A percentile compares a stretch with the other conserved stretches of the same genome.
Conservation (phyloP, 192 early-diverging fungal species). For the Coemansia reversa region DNA sequence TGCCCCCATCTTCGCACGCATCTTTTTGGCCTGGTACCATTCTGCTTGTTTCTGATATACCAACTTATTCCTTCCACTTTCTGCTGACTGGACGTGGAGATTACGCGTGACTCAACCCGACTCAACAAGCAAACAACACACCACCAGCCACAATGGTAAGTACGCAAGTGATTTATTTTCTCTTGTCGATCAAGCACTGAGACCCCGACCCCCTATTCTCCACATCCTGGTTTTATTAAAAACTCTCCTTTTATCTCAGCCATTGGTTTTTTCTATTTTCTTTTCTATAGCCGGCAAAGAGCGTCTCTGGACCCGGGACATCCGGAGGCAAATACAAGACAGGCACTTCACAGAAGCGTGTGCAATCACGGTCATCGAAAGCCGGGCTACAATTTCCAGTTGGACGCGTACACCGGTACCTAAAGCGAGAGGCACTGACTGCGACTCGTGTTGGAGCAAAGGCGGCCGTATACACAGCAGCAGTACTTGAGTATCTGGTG, state of each 20-base stretch:
- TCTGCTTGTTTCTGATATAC: background rate
- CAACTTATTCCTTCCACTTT: background rate
- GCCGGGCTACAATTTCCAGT: slow-evolving; percentile 80
- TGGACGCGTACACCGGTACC: slow-evolving; percentile 89
- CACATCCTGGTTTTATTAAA: background rate
- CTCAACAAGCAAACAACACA: background rate
- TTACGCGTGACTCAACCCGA: background rate
- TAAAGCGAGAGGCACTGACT: slow-evolving; percentile 77
- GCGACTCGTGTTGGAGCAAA: slow-evolving; percentile 85
- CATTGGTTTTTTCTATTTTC: background rate
- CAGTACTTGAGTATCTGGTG: slow-evolving; percentile 89
- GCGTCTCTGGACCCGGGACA: slow-evolving; percentile 41
- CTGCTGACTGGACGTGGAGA: background rate
- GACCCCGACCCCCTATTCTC: background rate
- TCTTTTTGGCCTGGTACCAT: background rate
- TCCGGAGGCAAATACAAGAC: slow-evolving; percentile 51
- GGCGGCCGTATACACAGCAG: slow-evolving; percentile 88
- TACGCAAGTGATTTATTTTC: background rate
- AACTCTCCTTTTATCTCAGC: background rate
- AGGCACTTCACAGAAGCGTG: slow-evolving; percentile 41
- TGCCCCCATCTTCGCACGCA: background rate
- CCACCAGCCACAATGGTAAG: slow-evolving; percentile 12
- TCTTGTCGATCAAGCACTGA: background rate
- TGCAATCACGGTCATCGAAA: slow-evolving; percentile 54
- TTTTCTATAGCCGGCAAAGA: slow-evolving; percentile 44